Evolutionary conservation across 164 flowering plant genomes (phyloP).

Genomic region (Aristolochia contorta): DNA sequence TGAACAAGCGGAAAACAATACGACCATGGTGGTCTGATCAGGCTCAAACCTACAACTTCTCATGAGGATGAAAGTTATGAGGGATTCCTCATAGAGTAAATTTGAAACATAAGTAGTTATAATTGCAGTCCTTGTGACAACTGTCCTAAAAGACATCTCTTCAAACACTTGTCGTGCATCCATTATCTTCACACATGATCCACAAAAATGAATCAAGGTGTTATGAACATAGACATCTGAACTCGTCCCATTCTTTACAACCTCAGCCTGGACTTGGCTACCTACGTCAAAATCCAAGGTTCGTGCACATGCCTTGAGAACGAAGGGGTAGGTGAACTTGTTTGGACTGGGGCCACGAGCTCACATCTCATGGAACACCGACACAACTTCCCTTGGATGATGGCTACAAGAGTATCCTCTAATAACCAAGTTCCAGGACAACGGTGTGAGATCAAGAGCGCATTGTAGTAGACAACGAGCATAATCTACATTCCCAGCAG

Average conservation of each 20-base stretch:
- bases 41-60: not conserved
- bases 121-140: constrained; percentile 12
- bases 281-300: constrained; percentile 2
- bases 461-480: constrained; percentile 5
- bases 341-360: constrained; percentile 1
- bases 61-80: constrained; percentile 2
- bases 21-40: constrained; percentile 8
- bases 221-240: constrained; percentile 10
- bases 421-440: constrained; percentile 10
- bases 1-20: constrained; percentile 7
- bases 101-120: constrained; percentile 7
- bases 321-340: constrained; percentile 12
- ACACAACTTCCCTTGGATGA: not conserved
- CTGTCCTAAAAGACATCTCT: constrained; percentile 6
- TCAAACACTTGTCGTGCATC: constrained; percentile 12
- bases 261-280: constrained; percentile 7
- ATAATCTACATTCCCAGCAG: constrained; percentile 5
- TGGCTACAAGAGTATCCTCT: constrained; percentile 5
- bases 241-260: constrained; percentile 5
- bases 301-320: constrained; percentile 10
- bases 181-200: constrained; percentile 3
- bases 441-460: constrained; percentile 1
- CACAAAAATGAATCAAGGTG: constrained; percentile 8
- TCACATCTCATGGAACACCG: constrained; percentile 1
- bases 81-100: not conserved